Evolutionary conservation across 1,284 basidiomycete species (phyloP).

Genomic region (Puccinia sorghi): DNA sequence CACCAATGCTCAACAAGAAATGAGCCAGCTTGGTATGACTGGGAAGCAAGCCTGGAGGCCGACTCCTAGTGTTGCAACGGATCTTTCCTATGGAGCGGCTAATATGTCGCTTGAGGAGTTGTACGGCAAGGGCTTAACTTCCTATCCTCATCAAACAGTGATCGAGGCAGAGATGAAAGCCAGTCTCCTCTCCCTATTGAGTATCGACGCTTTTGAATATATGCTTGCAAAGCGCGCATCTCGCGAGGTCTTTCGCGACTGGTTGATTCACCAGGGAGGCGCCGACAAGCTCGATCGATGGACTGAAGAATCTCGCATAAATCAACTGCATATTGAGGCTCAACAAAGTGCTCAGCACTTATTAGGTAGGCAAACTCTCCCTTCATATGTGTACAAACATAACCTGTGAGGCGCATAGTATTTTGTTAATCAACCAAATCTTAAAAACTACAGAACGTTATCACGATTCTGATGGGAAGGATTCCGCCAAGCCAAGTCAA

Average conservation of each 20-base stretch:
- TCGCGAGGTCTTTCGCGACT: conserved; percentile 28
- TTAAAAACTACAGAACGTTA: background rate
- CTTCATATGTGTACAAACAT: too few species aligned
- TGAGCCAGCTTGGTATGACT: background rate
- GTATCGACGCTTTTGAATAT: conserved; percentile 19
- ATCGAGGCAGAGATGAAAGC: conserved; percentile 32
- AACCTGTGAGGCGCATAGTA: too few species aligned
- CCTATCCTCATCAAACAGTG: conserved; percentile 34
- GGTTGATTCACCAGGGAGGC: conserved; percentile 14
- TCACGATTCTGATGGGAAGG: background rate
- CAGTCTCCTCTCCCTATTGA: conserved; percentile 19
- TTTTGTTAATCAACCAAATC: background rate
- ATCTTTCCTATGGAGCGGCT: background rate
- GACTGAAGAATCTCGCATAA: conserved; percentile 40
- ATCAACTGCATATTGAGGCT: conserved; percentile 16
- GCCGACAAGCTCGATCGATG: conserved; percentile 31
- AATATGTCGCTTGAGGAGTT: conserved; percentile 1
- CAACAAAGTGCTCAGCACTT: conserved; percentile 8
- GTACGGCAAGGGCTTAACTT: conserved; percentile 25
- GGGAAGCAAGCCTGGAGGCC: background rate
- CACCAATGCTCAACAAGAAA: background rate
- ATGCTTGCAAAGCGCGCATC: conserved; percentile 26
- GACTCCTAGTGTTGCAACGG: background rate
- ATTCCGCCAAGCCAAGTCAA: background rate
- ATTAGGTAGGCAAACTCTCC: background rate